A percentile compares a stretch with the other conserved stretches of the same genome.
Evolutionary conservation across 2,329 filamentous ascomycete genomes (phyloP).

Genomic region (Alternaria sp.): DNA sequence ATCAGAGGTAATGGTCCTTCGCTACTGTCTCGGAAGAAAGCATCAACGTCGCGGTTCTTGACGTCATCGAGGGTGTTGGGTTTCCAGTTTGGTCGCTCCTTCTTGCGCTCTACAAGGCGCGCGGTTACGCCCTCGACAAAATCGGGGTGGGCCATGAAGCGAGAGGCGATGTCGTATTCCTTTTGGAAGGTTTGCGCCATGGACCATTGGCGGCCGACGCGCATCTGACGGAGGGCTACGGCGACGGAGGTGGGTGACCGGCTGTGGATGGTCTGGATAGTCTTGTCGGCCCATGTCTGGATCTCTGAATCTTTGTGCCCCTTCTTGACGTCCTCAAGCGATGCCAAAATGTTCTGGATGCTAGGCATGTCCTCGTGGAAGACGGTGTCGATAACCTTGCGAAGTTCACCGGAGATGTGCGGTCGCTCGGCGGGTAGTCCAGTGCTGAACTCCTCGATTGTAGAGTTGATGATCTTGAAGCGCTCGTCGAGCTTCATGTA

Average conservation of each 20-base stretch:
- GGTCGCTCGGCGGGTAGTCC: slow-evolving; percentile 71
- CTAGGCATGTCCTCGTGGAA: slow-evolving; percentile 61
- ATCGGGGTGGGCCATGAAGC: slow-evolving; percentile 91
- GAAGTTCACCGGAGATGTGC: slow-evolving; percentile 69
- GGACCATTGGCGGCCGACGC: slow-evolving; percentile 74
- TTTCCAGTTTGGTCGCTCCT: slow-evolving; percentile 74
- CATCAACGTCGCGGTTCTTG: slow-evolving; percentile 61
- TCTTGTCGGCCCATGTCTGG: slow-evolving; percentile 78
- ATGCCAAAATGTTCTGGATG: slow-evolving; percentile 72
- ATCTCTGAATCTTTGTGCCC: slow-evolving; percentile 48
- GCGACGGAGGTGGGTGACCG: slow-evolving; percentile 87
- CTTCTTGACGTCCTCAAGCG: slow-evolving; percentile 62
- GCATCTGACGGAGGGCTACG: slow-evolving; percentile 85
- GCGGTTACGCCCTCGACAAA: slow-evolving; percentile 92
- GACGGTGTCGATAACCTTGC: slow-evolving; percentile 78
- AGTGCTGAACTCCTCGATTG: slow-evolving; percentile 89
- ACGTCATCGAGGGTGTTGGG: slow-evolving; percentile 76
- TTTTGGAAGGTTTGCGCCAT: slow-evolving; percentile 85
- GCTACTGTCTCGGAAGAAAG: slow-evolving; percentile 66
- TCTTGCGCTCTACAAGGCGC: slow-evolving; percentile 74
- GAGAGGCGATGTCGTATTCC: slow-evolving; percentile 82
- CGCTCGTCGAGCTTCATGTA: slow-evolving; percentile 68
- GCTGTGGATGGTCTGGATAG: slow-evolving; percentile 73
- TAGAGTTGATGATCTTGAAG: slow-evolving; percentile 77
- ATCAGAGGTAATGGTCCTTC: slow-evolving; percentile 64